Evolutionary conservation across 2,329 filamentous ascomycete species (phyloP).

Genomic region (Nemania sp.): DNA sequence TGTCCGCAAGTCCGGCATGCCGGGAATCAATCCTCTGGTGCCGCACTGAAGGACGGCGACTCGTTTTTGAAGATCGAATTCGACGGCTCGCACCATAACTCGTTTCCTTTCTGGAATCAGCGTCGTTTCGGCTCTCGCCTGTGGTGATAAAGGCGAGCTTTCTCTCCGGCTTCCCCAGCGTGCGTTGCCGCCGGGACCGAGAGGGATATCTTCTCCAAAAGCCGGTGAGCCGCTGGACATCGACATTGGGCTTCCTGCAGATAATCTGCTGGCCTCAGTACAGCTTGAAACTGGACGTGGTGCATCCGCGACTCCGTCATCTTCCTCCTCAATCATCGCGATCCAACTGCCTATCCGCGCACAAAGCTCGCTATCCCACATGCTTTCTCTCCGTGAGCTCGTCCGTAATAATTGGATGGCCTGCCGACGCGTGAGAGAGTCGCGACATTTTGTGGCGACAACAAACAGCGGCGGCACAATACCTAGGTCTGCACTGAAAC

Average conservation of each 20-base stretch:
- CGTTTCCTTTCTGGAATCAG: slow-evolving; percentile 57
- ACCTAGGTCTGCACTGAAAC: slow-evolving; percentile 67
- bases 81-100: slow-evolving; percentile 59
- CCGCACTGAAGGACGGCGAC: slow-evolving; percentile 57
- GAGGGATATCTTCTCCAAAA: slow-evolving; percentile 43
- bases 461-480: slow-evolving; percentile 68
- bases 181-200: slow-evolving; percentile 52
- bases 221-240: slow-evolving; percentile 39
- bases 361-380: slow-evolving; percentile 69
- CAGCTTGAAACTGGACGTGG: slow-evolving; percentile 39
- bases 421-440: slow-evolving; percentile 59
- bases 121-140: slow-evolving; percentile 32
- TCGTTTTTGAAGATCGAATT: slow-evolving; percentile 60
- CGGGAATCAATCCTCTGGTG: slow-evolving; percentile 55
- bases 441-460: slow-evolving; percentile 68
- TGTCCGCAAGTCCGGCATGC: slow-evolving; percentile 52
- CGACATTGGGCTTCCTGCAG: slow-evolving; percentile 32
- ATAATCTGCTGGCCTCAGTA: slow-evolving; percentile 34
- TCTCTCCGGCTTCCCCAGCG: slow-evolving; percentile 44
- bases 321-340: slow-evolving; percentile 58
- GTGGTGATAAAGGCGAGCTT: slow-evolving; percentile 28
- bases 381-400: slow-evolving; percentile 66
- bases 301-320: slow-evolving; percentile 38
- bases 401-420: slow-evolving; percentile 65
- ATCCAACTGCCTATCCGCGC: slow-evolving; percentile 62